phyloP scores from a whole-genome alignment of 768 basidiomycete species.

The Pleurotus cornucopiae region DNA sequence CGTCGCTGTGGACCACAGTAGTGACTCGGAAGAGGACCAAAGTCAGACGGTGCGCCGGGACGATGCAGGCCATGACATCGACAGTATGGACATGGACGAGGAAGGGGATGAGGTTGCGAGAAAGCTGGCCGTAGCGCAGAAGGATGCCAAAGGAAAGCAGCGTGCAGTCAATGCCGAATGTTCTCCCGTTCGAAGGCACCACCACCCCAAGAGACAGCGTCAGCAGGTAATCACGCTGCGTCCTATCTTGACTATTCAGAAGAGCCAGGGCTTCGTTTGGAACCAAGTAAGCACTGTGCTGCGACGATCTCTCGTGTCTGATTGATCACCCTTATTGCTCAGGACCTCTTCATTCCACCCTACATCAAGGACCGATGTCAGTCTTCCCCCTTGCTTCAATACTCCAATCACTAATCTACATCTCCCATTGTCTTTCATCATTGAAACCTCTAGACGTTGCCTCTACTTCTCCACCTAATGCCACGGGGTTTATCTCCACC shows the following conservation, averaged over 20 bases:
- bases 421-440: not conserved
- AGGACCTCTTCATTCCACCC: slow-evolving; percentile 86
- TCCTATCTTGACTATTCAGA: slow-evolving; percentile 83
- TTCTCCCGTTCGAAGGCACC: slow-evolving; percentile 41
- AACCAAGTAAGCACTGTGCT: slow-evolving; percentile 59
- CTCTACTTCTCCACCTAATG: slow-evolving; percentile 77
- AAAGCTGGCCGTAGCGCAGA: slow-evolving; percentile 38
- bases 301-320: not conserved
- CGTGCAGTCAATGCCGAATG: slow-evolving; percentile 66
- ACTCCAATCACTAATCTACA: slow-evolving; percentile 7
- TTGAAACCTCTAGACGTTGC: slow-evolving; percentile 55
- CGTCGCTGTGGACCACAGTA: slow-evolving; percentile 22
- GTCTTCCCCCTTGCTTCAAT: slow-evolving; percentile 23
- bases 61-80: slow-evolving; percentile 27
- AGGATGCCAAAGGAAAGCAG: slow-evolving; percentile 78
- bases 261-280: slow-evolving; percentile 88
- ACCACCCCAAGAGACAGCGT: slow-evolving; percentile 50
- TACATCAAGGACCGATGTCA: slow-evolving; percentile 89
- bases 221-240: slow-evolving; percentile 59
- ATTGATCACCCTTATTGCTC: slow-evolving; percentile 6
- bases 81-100: slow-evolving; percentile 58
- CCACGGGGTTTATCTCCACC: slow-evolving; percentile 59
- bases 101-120: slow-evolving; percentile 33
- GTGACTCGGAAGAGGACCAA: slow-evolving; percentile 16
- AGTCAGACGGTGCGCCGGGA: slow-evolving; percentile 8